Evolutionary conservation across 306 rosid genomes (phyloP), one percentile per base, ranked within the genome.

Genomic region (Lathyrus sativus): DNA sequence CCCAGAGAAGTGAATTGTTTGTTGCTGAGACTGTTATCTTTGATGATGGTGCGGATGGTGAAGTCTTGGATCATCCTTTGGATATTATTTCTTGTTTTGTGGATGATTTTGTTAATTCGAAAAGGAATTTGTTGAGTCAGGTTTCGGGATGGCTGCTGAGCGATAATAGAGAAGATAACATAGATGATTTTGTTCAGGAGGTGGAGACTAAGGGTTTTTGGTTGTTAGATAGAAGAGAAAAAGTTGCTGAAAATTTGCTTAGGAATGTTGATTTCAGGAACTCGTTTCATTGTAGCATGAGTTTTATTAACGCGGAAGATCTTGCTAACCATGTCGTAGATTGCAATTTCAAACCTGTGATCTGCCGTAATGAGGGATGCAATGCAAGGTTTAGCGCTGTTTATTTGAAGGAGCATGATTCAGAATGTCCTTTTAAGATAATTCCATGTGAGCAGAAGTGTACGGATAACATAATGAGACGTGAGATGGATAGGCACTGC

Each of bases 401-500:
- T 51, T 86, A 80, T 22, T 39, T 69, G 74, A 78, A 86, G 65
- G 83, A 86, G 59, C 98, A 92, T 74, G 96, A 86, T 68, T 84
- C 78, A 5, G 7, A 35, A 62, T 92, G 96, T 73, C 89, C 88
- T 22, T 88, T 86, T 70, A 90, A 90, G 87, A 82, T 90, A 51
- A 87, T 92, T 80, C 74, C 81, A 1, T 90, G 98, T 75, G 96
- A 92, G 53, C 96, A 92, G 59, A 83, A 79, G 74, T 92, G 98
- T 76, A 74, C 79, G 0, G 74, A 71, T 9, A 73, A 9, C 46
- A 67, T 92, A 44, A 85, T 82, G 91, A 83, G 98, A 66, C 92
- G 91, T 4, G 88, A 88, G 9, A 90, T 92, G 98, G 98, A 92
- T 68, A 78, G 91, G 24, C 98, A 92, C 80, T 90, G 98, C 72